Evolutionary conservation across 192 early-diverging fungal genomes (phyloP).

Genomic region (Linnemannia zychae): DNA sequence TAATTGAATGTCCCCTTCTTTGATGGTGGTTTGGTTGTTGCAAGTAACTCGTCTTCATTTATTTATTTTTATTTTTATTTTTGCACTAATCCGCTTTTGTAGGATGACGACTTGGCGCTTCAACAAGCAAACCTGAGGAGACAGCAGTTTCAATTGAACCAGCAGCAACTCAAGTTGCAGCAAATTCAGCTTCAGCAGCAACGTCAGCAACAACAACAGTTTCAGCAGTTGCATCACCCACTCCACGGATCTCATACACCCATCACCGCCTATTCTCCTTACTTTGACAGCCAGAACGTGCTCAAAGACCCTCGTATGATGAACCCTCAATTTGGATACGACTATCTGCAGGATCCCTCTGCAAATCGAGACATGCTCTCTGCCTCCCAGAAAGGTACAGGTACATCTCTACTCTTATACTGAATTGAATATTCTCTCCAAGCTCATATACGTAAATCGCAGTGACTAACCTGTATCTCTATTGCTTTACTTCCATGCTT

Average conservation of each 20-base stretch:
- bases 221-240: conserved; percentile 7
- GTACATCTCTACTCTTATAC: not conserved
- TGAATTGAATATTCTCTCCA: not conserved
- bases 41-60: no score
- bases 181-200: conserved; percentile 42
- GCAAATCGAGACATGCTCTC: conserved; percentile 9
- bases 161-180: conserved; percentile 33
- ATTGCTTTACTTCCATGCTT: not conserved
- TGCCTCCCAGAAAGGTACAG: conserved; percentile 23
- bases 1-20: not conserved
- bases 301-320: conserved; percentile 34
- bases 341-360: conserved; percentile 9
- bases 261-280: conserved; percentile 32
- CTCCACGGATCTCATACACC: conserved; percentile 41
- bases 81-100: not conserved
- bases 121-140: conserved; percentile 32
- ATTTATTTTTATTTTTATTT: not conserved
- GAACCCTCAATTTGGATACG: conserved; percentile 40
- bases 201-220: conserved; percentile 17
- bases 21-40: not conserved
- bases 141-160: conserved; percentile 30
- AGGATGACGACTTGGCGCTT: conserved; percentile 32
- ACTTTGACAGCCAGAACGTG: conserved; percentile 40
- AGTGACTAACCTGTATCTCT: not conserved
- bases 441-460: not conserved